Conservation (phyloP, 345 rosid species). For the Eutrema yunnanense region DNA sequence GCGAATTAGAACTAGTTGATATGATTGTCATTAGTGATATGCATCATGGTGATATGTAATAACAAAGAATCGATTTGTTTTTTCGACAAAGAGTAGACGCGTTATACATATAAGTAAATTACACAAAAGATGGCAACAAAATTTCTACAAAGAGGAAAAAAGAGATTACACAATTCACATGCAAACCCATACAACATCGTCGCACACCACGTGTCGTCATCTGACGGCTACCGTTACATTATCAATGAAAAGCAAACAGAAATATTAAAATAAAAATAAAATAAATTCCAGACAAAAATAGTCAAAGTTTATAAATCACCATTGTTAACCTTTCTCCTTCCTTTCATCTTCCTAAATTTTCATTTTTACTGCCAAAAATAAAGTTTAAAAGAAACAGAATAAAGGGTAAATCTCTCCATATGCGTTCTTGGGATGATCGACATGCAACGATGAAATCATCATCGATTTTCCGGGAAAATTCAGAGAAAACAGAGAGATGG, state of each 20-base stretch:
- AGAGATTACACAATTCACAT: slow-evolving; percentile 21
- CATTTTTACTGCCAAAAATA: neutral
- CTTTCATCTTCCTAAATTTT: neutral
- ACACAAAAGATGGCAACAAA: slow-evolving; percentile 11
- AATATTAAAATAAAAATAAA: neutral
- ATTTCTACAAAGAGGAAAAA: slow-evolving; percentile 4
- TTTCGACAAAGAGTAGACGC: neutral
- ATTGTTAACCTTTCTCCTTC: neutral
- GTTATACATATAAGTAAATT: neutral
- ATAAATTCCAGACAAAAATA: neutral
- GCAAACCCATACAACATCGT: neutral
- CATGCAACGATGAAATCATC: slow-evolving; percentile 35
- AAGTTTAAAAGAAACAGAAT: neutral
- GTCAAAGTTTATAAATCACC: neutral
- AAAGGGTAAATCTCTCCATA: neutral
- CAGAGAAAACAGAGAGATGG: slow-evolving; percentile 37
- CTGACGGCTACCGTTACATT: slow-evolving; percentile 20
- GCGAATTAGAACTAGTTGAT: neutral
- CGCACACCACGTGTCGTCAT: slow-evolving; percentile 12
- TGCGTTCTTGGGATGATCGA: slow-evolving; percentile 26
- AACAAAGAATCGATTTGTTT: no score
- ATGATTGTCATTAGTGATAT: neutral
- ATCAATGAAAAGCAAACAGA: neutral
- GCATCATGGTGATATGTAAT: neutral
- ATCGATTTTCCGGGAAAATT: slow-evolving; percentile 14